Evolutionary conservation across 1,284 basidiomycete species (phyloP).

Genomic region (Schizophyllum amplum): DNA sequence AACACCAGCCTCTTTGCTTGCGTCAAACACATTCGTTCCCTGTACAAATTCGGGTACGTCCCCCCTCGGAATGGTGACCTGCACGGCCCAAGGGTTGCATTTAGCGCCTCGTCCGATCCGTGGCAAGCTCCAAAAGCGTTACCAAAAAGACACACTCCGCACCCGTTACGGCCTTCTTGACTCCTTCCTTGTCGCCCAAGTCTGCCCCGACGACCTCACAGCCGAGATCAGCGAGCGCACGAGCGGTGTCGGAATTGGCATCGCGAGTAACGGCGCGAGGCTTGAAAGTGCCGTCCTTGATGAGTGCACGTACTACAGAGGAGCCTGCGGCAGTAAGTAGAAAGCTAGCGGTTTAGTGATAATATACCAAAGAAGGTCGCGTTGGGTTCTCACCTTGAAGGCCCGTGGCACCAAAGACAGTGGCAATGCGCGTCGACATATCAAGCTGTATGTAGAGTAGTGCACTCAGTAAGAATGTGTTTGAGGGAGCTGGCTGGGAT

Average conservation of each 20-base stretch:
- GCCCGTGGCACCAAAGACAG: background rate
- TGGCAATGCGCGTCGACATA: background rate
- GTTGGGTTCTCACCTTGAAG: background rate
- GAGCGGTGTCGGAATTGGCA: background rate
- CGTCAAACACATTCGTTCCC: conserved; percentile 32
- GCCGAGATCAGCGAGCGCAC: conserved; percentile 19
- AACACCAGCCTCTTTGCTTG: conserved; percentile 18
- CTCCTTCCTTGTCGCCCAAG: conserved; percentile 20
- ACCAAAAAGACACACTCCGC: conserved; percentile 31
- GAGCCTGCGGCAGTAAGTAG: background rate
- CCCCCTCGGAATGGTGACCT: conserved; percentile 13
- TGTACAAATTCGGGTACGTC: conserved; percentile 19
- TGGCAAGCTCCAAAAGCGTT: background rate
- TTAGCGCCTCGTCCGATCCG: background rate
- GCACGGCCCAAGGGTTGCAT: background rate
- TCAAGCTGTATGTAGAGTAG: too few relatives aligned
- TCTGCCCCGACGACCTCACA: conserved; percentile 26
- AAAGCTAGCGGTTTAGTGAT: background rate
- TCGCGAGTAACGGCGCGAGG: background rate
- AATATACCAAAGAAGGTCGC: background rate
- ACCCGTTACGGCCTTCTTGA: conserved; percentile 25
- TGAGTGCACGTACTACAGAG: background rate
- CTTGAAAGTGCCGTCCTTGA: background rate
- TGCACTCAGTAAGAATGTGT: too few relatives aligned
- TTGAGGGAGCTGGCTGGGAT: too few relatives aligned